A percentile compares a stretch with the other conserved stretches of the same genome.
Conservation (phyloP, 495 filamentous ascomycete genomes). For the Neurospora sp. region DNA sequence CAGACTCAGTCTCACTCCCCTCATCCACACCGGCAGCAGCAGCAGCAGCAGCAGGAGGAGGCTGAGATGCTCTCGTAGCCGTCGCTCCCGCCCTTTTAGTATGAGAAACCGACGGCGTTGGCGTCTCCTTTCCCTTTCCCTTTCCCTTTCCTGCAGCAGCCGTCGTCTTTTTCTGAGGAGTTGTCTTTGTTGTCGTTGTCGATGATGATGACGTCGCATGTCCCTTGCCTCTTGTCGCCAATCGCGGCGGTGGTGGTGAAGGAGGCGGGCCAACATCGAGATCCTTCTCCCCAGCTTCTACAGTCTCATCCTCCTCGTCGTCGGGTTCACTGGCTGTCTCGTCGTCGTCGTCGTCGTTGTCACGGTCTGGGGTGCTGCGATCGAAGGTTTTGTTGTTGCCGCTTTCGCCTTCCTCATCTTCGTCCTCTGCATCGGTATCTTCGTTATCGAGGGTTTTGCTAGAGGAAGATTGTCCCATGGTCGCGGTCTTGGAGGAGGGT, state of each 20-base stretch:
- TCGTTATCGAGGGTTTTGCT: not conserved
- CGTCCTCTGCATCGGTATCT: not conserved
- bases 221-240: slow-evolving; percentile 7
- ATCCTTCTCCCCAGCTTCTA: not conserved
- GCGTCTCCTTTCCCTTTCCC: slow-evolving; percentile 6
- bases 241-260: slow-evolving; percentile 6
- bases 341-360: slow-evolving; percentile 26
- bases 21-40: slow-evolving; percentile 11
- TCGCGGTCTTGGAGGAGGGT: not conserved
- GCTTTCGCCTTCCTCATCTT: slow-evolving; percentile 18
- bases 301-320: slow-evolving; percentile 26
- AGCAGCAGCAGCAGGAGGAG: not conserved
- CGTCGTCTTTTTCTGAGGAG: not conserved
- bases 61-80: slow-evolving; percentile 8
- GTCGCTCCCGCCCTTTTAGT: slow-evolving; percentile 15
- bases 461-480: not conserved
- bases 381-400: not conserved
- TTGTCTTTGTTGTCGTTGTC: too few relatives aligned
- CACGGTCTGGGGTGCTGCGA: slow-evolving; percentile 29
- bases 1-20: slow-evolving; percentile 33
- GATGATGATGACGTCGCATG: not conserved
- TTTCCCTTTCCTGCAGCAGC: not conserved
- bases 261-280: slow-evolving; percentile 9
- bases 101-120: not conserved
- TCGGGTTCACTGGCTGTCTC: slow-evolving; percentile 37